Percentiles rank a stretch among this genome's conserved stretches.
Conservation (phyloP, 169 alveolate genomes). For the Cryptosporidium viatorum region DNA sequence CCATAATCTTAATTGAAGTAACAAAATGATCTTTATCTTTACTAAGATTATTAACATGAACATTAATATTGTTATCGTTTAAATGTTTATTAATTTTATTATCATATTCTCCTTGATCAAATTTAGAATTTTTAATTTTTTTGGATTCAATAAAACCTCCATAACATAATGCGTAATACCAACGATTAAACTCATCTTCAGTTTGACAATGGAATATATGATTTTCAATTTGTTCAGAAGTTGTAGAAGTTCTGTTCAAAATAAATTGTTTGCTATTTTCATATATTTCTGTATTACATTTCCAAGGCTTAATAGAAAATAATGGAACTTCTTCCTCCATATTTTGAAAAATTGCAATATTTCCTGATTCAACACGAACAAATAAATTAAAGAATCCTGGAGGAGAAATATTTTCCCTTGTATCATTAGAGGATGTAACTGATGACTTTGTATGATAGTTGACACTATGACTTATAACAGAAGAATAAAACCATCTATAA, state of each 20-base stretch:
- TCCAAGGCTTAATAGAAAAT: constrained; percentile 69
- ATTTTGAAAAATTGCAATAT: constrained; percentile 62
- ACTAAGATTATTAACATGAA: not conserved
- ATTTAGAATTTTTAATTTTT: not conserved
- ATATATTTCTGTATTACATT: constrained; percentile 36
- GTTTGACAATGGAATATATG: constrained; percentile 61
- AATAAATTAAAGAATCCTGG: constrained; percentile 73
- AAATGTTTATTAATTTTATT: not conserved
- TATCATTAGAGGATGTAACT: not conserved
- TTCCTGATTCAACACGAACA: constrained; percentile 73
- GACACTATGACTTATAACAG: constrained; percentile 72
- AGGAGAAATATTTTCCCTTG: constrained; percentile 20
- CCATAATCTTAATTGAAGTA: constrained; percentile 7
- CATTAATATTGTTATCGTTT: not conserved
- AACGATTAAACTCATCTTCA: constrained; percentile 71
- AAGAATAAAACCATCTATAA: constrained; percentile 72
- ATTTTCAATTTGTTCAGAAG: constrained; percentile 56
- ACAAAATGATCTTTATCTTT: not conserved
- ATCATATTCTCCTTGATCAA: not conserved
- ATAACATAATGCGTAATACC: constrained; percentile 66
- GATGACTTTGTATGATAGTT: constrained; percentile 1
- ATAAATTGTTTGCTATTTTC: constrained; percentile 58
- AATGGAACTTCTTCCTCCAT: constrained; percentile 73
- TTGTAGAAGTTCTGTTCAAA: constrained; percentile 44
- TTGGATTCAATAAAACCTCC: constrained; percentile 51